Percentiles rank a stretch among this genome's conserved stretches.
Conservation (phyloP, 164 flowering plant species). For the Chloranthus sessilifolius region DNA sequence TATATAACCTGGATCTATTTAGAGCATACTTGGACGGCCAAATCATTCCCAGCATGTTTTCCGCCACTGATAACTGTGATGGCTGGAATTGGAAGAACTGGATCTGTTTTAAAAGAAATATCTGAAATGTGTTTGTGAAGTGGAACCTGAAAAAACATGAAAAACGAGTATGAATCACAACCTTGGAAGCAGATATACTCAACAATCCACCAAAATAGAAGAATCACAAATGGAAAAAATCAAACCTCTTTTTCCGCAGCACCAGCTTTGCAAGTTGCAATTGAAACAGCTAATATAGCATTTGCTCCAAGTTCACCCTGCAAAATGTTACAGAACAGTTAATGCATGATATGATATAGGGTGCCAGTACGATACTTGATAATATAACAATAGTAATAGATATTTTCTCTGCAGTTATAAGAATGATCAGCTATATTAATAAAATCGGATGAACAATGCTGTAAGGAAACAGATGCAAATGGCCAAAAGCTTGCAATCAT, state of each 20-base stretch:
- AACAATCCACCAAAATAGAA: background rate
- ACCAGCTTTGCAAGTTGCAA: constrained; percentile 99
- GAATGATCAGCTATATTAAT: too few relatives aligned
- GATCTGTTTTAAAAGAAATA: constrained; percentile 60
- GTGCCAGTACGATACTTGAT: too few relatives aligned
- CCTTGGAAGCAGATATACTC: constrained; percentile 1
- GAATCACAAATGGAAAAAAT: background rate
- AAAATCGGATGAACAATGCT: too few relatives aligned
- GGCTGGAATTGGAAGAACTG: constrained; percentile 81
- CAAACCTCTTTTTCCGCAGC: constrained; percentile 97
- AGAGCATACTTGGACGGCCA: constrained; percentile 74
- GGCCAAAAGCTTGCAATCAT: too few relatives aligned
- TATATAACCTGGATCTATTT: constrained; percentile 30
- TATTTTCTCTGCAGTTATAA: too few relatives aligned
- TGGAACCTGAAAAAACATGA: constrained; percentile 60
- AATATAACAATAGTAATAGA: too few relatives aligned
- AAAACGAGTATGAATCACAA: background rate
- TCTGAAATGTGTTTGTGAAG: constrained; percentile 90
- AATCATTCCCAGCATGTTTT: constrained; percentile 82
- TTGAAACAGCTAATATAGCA: constrained; percentile 82
- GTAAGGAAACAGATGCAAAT: too few relatives aligned
- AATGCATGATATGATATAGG: too few relatives aligned
- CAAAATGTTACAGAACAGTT: too few relatives aligned
- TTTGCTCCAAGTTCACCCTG: constrained; percentile 86
- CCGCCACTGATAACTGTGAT: constrained; percentile 91